Base-by-base conservation (phyloP, 2,329 filamentous ascomycete genomes). In the Epichloe gansuensis region DNA sequence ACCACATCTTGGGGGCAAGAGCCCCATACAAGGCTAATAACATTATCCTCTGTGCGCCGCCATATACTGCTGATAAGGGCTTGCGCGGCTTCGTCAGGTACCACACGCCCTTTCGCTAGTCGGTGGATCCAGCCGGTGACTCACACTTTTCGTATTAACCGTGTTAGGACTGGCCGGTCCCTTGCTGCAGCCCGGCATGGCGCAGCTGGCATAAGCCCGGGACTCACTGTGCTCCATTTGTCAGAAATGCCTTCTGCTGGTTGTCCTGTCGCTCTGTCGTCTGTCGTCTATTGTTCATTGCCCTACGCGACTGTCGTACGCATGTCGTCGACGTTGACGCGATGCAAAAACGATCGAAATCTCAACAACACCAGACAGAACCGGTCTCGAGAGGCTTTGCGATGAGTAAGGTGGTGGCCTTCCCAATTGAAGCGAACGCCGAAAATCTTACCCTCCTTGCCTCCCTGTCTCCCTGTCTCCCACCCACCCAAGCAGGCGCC, bases 71-170 rank as follows among this genome's bases (percentile, higher is more conserved):
- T n/a, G 46, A 43, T 55, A 55, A 50, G 45, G 51, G 34, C 46
- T 44, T 15, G 42, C 4, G 38, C 25, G 23, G 5, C 46, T 52
- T 50, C 31, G 39, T 23, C 25, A 56, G 37, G 57, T 54, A 56
- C 52, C 55, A 28, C 50, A 53, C 61, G 59, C 61, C 60, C 58
- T 61, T 61, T 59, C 35, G 47, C 45, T 41, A 48, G 45, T 55
- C 56, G 54, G 61, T 61, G 61, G 62, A 60, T 50, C 60, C 59
- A 59, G 59, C 55, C 60, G 59, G 63, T 68, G 66, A 68, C 58
- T 68, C 66, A 68, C 64, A 67, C 60, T 60, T 59, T 61, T 50
- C 2, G 44, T 58, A 59, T 61, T 60, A 65, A 57, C 58, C 62
- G 48, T 28, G 55, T 64, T 60, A 31, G 58, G 65, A 56, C 60